These are phyloP conservation scores for Heliamphora exappendiculata DNA, from an alignment of 148 eudicot species.

Conservation along the genomic window DNA sequence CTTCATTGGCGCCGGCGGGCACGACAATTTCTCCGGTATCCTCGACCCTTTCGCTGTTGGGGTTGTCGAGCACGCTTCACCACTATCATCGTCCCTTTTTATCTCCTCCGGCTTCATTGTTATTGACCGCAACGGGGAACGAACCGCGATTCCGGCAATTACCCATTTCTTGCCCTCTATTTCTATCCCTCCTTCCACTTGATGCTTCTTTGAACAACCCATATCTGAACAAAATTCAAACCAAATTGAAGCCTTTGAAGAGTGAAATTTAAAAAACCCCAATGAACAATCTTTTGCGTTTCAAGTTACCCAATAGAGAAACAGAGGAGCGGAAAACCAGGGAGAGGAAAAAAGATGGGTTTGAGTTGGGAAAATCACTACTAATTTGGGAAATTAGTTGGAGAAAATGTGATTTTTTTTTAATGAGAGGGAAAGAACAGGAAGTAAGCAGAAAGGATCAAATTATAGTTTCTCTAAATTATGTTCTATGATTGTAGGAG, in stretches of 20 bases:
- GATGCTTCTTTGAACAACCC: conserved; percentile 49
- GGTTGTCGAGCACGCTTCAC: conserved; percentile 32
- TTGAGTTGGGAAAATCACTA: not conserved
- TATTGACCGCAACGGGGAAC: conserved; percentile 41
- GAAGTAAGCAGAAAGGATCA: conserved; percentile 14
- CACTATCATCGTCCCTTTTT: conserved; percentile 19
- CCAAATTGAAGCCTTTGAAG: not conserved
- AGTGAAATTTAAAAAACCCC: not conserved
- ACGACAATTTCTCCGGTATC: conserved; percentile 38
- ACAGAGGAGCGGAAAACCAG: not conserved
- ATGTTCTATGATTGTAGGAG: not conserved
- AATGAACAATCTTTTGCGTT: not conserved
- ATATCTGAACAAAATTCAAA: conserved; percentile 16
- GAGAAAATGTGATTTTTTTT: not conserved
- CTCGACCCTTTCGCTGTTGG: conserved; percentile 46
- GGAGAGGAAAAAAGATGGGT: not conserved
- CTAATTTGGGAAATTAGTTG: not conserved
- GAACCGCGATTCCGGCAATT: conserved; percentile 34
- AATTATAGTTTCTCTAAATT: not conserved
- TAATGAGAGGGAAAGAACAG: not conserved
- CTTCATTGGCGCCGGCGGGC: conserved; percentile 67
- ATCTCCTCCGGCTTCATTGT: conserved; percentile 22
- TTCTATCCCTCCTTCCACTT: conserved; percentile 22
- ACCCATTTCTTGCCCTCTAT: conserved; percentile 44
- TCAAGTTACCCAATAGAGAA: not conserved